Percentiles rank a stretch among this genome's conserved stretches.
Evolutionary conservation across 345 rosid genomes (phyloP).

Genomic region (Gossypium stocksii): DNA sequence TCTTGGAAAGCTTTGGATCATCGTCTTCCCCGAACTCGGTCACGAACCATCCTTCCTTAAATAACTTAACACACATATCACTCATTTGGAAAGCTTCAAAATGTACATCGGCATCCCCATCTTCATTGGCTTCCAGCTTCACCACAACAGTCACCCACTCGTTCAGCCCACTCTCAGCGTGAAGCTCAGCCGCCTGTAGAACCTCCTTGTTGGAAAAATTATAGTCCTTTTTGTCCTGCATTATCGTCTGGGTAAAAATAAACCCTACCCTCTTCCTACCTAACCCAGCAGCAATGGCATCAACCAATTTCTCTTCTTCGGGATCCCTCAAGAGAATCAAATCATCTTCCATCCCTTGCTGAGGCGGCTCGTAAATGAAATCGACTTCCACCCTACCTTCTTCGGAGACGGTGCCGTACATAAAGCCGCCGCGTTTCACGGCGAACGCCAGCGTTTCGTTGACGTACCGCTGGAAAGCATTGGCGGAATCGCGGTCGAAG

Average conservation of each 20-base stretch:
- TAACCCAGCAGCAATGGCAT: constrained; percentile 68
- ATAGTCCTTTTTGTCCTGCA: constrained; percentile 68
- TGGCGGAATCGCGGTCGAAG: constrained; percentile 76
- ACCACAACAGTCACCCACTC: constrained; percentile 93
- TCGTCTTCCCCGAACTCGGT: constrained; percentile 48
- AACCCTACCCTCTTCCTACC: constrained; percentile 90
- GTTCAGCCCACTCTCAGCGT: constrained; percentile 71
- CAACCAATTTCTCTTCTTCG: constrained; percentile 68
- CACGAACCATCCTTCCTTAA: constrained; percentile 80
- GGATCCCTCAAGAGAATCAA: constrained; percentile 54
- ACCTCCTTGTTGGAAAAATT: constrained; percentile 71
- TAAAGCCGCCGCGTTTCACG: constrained; percentile 81
- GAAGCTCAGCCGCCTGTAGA: constrained; percentile 64
- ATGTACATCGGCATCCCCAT: constrained; percentile 78
- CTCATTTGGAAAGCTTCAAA: constrained; percentile 97
- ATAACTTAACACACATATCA: constrained; percentile 78
- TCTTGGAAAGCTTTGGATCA: constrained; percentile 82
- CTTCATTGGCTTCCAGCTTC: constrained; percentile 79
- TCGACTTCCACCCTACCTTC: constrained; percentile 74
- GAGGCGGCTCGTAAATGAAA: constrained; percentile 92
- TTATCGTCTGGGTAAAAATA: constrained; percentile 67
- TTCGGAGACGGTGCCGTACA: constrained; percentile 77
- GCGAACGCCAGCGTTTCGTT: constrained; percentile 74
- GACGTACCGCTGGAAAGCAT: constrained; percentile 70
- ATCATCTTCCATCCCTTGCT: constrained; percentile 60